These are phyloP conservation scores for Trypanosoma melophagium DNA, from an alignment of 208 protist genomes.

Conservation along the genomic window DNA sequence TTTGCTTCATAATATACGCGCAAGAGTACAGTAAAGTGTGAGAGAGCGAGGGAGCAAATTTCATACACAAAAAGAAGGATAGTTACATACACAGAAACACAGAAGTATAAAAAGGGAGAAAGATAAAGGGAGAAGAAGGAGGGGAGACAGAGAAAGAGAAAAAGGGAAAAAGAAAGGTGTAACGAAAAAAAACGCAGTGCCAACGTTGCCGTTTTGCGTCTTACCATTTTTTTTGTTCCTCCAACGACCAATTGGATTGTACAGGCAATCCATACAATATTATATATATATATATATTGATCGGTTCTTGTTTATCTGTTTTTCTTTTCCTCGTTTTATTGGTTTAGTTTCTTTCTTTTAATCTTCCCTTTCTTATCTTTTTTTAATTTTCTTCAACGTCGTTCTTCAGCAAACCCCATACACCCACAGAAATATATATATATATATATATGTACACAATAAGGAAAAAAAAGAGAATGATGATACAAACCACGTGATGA, in stretches of 20 bases:
- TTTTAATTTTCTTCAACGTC: not conserved
- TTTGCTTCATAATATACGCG: not conserved
- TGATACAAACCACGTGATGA: not conserved
- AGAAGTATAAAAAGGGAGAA: not conserved
- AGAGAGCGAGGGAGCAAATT: not conserved
- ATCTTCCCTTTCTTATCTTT: not conserved
- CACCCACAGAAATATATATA: too few species aligned
- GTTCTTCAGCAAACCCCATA: too few species aligned
- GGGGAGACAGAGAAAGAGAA: not conserved
- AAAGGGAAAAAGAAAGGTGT: not conserved
- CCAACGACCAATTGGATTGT: too few species aligned
- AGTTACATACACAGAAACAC: not conserved
- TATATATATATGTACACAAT: too few species aligned
- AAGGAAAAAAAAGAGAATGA: slow-evolving; percentile 15
- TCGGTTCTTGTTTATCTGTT: too few species aligned
- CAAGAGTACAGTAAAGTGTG: not conserved
- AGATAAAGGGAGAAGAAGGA: not conserved
- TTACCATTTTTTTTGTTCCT: not conserved
- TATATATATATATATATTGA: too few species aligned
- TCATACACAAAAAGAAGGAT: not conserved
- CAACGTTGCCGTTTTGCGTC: not conserved
- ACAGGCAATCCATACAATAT: too few species aligned
- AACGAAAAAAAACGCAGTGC: not conserved
- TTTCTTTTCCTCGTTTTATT: not conserved
- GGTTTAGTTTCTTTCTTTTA: not conserved